These are phyloP conservation scores for Kalaharituber pfeilii DNA, from an alignment of 2,329 filamentous ascomycete genomes.

Conservation along the genomic window DNA sequence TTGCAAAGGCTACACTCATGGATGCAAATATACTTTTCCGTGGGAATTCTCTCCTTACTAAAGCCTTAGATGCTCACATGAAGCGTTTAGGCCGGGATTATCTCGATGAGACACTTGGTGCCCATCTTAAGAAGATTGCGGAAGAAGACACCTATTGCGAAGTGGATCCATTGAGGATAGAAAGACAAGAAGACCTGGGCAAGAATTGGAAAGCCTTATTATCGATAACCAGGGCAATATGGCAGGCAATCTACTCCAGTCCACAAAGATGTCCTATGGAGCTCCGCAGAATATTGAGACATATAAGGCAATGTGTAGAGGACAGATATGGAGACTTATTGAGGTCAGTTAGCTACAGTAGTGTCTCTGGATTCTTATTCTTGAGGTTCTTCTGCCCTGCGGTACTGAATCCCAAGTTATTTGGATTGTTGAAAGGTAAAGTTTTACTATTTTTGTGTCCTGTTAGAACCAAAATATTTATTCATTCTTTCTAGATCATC, in stretches of 20 bases:
- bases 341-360: slow-evolving; percentile 48
- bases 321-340: slow-evolving; percentile 52
- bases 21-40: slow-evolving; percentile 92
- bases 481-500: slow-evolving; percentile 35
- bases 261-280: slow-evolving; percentile 44
- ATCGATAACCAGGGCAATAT: slow-evolving; percentile 41
- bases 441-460: slow-evolving; percentile 11
- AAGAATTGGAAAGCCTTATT: slow-evolving; percentile 48
- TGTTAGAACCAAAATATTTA: not conserved
- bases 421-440: slow-evolving; percentile 48
- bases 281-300: slow-evolving; percentile 45
- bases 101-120: slow-evolving; percentile 67
- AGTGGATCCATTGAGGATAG: slow-evolving; percentile 71
- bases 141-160: slow-evolving; percentile 83
- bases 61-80: slow-evolving; percentile 91
- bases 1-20: slow-evolving; percentile 51
- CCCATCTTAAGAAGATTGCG: slow-evolving; percentile 77
- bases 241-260: slow-evolving; percentile 44
- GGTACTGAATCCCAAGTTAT: slow-evolving; percentile 51
- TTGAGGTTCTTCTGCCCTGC: slow-evolving; percentile 53
- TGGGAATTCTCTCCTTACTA: slow-evolving; percentile 84
- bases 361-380: slow-evolving; percentile 52
- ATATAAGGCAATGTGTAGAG: slow-evolving; percentile 49
- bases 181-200: slow-evolving; percentile 40
- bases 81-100: slow-evolving; percentile 84